Conservation (phyloP, 495 filamentous ascomycete genomes). For the Cladorrhinum samala region DNA sequence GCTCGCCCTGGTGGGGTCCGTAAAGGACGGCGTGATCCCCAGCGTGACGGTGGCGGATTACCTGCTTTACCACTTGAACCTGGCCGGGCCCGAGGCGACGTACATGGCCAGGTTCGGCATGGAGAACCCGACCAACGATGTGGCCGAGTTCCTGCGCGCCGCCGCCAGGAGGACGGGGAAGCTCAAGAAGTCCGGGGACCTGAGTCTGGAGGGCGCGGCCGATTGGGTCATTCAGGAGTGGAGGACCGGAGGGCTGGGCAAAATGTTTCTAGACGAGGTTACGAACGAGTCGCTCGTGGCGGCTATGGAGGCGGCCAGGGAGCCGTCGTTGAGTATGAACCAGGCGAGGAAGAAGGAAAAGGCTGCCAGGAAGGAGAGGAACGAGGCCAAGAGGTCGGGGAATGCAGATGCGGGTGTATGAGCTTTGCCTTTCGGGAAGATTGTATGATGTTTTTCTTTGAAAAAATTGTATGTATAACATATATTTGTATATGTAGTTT, state of each 20-base stretch:
- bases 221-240: conserved; percentile 81
- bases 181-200: conserved; percentile 64
- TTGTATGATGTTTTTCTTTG: no score
- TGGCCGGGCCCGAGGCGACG: conserved; percentile 40
- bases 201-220: conserved; percentile 67
- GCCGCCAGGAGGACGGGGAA: conserved; percentile 70
- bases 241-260: conserved; percentile 68
- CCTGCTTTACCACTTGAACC: conserved; percentile 76
- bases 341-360: conserved; percentile 43
- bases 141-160: conserved; percentile 57
- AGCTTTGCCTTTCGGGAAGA: no score
- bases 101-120: conserved; percentile 56
- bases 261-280: conserved; percentile 76
- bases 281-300: conserved; percentile 46
- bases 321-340: conserved; percentile 33
- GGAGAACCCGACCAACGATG: conserved; percentile 69
- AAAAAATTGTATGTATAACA: no score
- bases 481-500: no score
- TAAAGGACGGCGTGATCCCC: conserved; percentile 80
- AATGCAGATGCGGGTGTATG: not conserved
- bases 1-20: conserved; percentile 79
- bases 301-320: conserved; percentile 33
- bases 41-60: conserved; percentile 78
- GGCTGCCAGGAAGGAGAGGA: conserved; percentile 30
- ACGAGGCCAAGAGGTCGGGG: conserved; percentile 25